Base-by-base conservation (phyloP, 1,284 basidiomycete genomes). In the Ceratobasidium sp. region DNA sequence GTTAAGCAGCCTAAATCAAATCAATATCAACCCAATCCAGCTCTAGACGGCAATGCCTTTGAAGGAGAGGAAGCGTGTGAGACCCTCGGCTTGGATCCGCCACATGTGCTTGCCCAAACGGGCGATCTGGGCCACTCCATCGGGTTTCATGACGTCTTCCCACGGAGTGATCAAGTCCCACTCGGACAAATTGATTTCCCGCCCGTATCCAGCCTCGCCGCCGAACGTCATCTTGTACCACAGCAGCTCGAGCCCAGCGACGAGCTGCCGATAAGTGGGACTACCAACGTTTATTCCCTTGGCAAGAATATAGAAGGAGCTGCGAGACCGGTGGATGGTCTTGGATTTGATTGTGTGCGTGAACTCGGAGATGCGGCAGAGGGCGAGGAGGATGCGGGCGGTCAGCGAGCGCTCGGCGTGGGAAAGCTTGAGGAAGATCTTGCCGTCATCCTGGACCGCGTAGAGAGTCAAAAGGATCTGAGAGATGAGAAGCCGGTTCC, bases 401-500 rank as follows among this genome's bases (percentile, higher is more conserved):
- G 78, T 75, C n/a, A 75, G 71, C 42, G 72, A 68, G 50, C 74
- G 68, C 52, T 80, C 78, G 42, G 77, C 73, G 56, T 76, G 76
- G 6, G 75, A 74, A 17, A 80, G 74, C 70, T 77, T 78, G 49
- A 78, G 72, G 53, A 80, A 72, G 68, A 80, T 68, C 3, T 77
- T 79, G 12, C 77, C 77, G 2, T 77, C 76, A 5, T 45, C 31
- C 7, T 70, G 54, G 15, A 77, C 74, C 13, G 76, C 69, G n/a
- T 65, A 67, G 8, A 80, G 74, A 1, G 75, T 79, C 52, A 77
- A 73, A 53, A 80, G 74, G 56, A 80, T 55, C 65, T 79, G 77
- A 0, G 77, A 72, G 20, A 80, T 71, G 13, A 77, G 69, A 8
- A 80, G 74, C 42, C 75, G 68, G 64, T 70, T 74, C 35, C 56